Evolutionary conservation across 1,139 yeast genomes (phyloP), one percentile per base, ranked within the genome.

Genomic region (Pichia sp.): DNA sequence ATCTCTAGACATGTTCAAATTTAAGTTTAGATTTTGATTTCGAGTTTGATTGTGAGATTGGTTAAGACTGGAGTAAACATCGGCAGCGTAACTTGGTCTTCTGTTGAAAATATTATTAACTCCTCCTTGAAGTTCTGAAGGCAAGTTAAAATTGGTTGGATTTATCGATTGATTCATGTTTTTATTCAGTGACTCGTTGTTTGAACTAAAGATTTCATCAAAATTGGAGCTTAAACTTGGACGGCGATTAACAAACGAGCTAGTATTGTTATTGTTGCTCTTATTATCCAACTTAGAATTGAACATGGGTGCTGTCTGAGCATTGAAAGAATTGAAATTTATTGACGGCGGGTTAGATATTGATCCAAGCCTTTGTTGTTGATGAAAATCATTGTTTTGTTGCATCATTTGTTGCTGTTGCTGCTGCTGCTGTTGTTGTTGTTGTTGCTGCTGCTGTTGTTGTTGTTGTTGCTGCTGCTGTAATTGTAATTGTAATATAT

Each of bases 21-120:
- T 34, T 7, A 6, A 7, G 7, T 11, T n/a, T 11, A 6, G 16
- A 34, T 34, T 34, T 11, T 34, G 16, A 23, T 9, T 34, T 7
- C 11, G 7, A n/a, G 16, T 34, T 34, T 34, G 36, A 23, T 34
- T 34, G 10, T 31, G 9, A 31, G 33, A 31, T 10, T 8, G 7
- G 7, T n/a, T 34, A 34, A 34, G 26, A 34, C 7, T n/a, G 36
- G n/a, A 7, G 11, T 72, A 71, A 11, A 75, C 67, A 55, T 79
- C 85, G 7, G 85, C 85, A 5, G 84, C 79, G 54, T 75, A 79
- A 48, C 79, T 71, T 33, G 85, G 85, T 59, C 85, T 68, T 60
- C 85, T 68, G 8, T 81, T 73, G 29, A 77, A 73, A 38, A 79
- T 78, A 47, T 70, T 77, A 16, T 79, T 77, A 3, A 79, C 67